Conservation (phyloP, 768 basidiomycete species). For the Clathrus columnatus region DNA sequence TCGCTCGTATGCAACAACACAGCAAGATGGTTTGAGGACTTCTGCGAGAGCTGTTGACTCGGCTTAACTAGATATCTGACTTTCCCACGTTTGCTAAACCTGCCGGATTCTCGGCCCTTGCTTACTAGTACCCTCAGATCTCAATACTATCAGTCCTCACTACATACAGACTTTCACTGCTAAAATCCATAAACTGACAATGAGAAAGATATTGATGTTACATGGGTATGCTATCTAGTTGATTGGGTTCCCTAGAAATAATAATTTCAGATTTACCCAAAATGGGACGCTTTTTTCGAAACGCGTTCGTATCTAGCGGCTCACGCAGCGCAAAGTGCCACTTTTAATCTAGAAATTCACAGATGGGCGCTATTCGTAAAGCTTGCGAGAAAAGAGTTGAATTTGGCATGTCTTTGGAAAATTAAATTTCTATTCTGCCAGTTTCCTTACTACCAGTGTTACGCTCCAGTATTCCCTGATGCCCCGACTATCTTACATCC, state of each 20-base stretch:
- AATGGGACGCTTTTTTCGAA: slow-evolving; percentile 65
- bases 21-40: too few relatives aligned
- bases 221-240: slow-evolving; percentile 30
- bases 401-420: slow-evolving; percentile 36
- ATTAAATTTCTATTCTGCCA: background rate
- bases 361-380: slow-evolving; percentile 71
- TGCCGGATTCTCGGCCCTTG: too few relatives aligned
- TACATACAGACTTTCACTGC: too few relatives aligned
- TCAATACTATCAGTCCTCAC: too few relatives aligned
- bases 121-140: too few relatives aligned
- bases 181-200: too few relatives aligned
- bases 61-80: too few relatives aligned
- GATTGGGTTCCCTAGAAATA: background rate
- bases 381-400: slow-evolving; percentile 57
- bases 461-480: slow-evolving; percentile 56
- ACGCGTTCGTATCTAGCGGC: slow-evolving; percentile 36
- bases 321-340: background rate
- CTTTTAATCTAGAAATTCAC: background rate
- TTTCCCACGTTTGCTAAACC: too few relatives aligned
- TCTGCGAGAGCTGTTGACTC: too few relatives aligned
- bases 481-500: slow-evolving; percentile 61
- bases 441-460: background rate
- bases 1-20: too few relatives aligned
- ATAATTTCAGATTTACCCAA: slow-evolving; percentile 50
- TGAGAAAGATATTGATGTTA: slow-evolving; percentile 34